phyloP scores from a whole-genome alignment of 2,329 filamentous ascomycete genomes.

The Phoma herbarum region DNA sequence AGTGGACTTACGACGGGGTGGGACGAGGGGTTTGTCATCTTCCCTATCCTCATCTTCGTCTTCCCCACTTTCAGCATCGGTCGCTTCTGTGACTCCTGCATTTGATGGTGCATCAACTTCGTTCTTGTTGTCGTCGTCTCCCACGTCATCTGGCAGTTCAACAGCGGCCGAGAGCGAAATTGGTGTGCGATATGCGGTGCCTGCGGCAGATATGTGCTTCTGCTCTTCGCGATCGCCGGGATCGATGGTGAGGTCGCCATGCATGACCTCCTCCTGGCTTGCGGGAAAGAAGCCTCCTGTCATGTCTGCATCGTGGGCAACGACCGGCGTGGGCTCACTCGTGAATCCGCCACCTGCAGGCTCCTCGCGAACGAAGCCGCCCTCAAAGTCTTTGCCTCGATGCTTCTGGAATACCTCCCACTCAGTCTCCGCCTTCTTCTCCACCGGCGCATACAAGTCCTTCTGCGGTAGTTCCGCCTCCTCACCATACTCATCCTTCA shows the following conservation, averaged over 20 bases:
- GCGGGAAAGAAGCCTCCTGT: slow-evolving; percentile 49
- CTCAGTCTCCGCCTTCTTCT: slow-evolving; percentile 64
- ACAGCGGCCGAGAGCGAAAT: slow-evolving; percentile 49
- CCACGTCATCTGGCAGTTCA: slow-evolving; percentile 25
- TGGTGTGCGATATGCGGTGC: slow-evolving; percentile 38
- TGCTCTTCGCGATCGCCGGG: slow-evolving; percentile 34
- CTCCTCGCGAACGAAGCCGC: slow-evolving; percentile 53
- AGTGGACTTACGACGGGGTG: slow-evolving; percentile 26
- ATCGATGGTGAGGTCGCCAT: slow-evolving; percentile 45
- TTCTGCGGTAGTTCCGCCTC: slow-evolving; percentile 68
- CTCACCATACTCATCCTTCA: slow-evolving; percentile 46
- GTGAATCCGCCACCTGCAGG: slow-evolving; percentile 27
- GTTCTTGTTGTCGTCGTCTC: neutral
- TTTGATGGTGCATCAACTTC: neutral
- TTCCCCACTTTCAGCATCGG: slow-evolving; percentile 31
- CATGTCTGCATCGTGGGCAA: slow-evolving; percentile 37
- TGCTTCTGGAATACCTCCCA: slow-evolving; percentile 44
- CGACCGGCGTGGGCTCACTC: slow-evolving; percentile 17
- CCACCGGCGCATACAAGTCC: slow-evolving; percentile 36
- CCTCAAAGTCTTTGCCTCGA: slow-evolving; percentile 46
- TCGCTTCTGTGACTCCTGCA: slow-evolving; percentile 3
- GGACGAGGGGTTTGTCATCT: slow-evolving; percentile 15
- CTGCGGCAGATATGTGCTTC: slow-evolving; percentile 14
- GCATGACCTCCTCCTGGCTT: slow-evolving; percentile 48
- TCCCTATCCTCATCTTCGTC: slow-evolving; percentile 40